Evolutionary conservation across 306 rosid genomes (phyloP).

Genomic region (Astragalus membranaceus): DNA sequence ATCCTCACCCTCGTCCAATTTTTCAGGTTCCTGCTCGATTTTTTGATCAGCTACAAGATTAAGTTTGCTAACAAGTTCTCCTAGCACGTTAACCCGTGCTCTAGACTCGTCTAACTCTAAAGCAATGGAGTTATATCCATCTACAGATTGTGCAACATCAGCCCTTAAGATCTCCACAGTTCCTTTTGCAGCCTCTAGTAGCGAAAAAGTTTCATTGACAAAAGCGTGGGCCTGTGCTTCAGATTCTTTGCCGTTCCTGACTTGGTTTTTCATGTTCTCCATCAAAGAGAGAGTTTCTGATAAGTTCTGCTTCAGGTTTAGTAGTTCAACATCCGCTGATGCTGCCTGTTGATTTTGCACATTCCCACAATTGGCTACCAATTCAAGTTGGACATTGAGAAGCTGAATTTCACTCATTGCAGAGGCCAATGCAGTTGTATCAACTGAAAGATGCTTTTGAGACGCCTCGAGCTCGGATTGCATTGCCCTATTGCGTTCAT

Average conservation of each 20-base stretch:
- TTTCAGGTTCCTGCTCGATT: slow-evolving; percentile 23
- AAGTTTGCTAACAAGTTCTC: slow-evolving; percentile 48
- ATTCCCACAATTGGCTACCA: slow-evolving; percentile 44
- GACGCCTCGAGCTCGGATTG: slow-evolving; percentile 47
- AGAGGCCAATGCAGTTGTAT: slow-evolving; percentile 52
- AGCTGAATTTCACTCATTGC: slow-evolving; percentile 59
- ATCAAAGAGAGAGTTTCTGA: slow-evolving; percentile 57
- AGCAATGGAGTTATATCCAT: slow-evolving; percentile 45
- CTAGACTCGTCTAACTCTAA: slow-evolving; percentile 58
- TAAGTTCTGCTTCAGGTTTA: slow-evolving; percentile 54
- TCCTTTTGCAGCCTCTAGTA: slow-evolving; percentile 60
- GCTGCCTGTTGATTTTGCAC: slow-evolving; percentile 40
- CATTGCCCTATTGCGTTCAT: slow-evolving; percentile 44
- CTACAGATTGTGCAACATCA: slow-evolving; percentile 47
- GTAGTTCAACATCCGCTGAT: slow-evolving; percentile 46
- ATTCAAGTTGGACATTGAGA: slow-evolving; percentile 63
- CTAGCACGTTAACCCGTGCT: slow-evolving; percentile 44
- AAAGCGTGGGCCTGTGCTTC: slow-evolving; percentile 59
- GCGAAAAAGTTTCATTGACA: slow-evolving; percentile 53
- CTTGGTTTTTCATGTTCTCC: slow-evolving; percentile 52
- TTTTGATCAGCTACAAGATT: slow-evolving; percentile 6
- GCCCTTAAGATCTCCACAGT: slow-evolving; percentile 48
- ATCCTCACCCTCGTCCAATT: slow-evolving; percentile 11
- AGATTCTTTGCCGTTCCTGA: slow-evolving; percentile 48
- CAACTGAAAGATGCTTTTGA: slow-evolving; percentile 43